Evolutionary conservation across 1,284 basidiomycete genomes (phyloP), one percentile per base, ranked within the genome.

Genomic region (Exobasidium cylindrosporum): DNA sequence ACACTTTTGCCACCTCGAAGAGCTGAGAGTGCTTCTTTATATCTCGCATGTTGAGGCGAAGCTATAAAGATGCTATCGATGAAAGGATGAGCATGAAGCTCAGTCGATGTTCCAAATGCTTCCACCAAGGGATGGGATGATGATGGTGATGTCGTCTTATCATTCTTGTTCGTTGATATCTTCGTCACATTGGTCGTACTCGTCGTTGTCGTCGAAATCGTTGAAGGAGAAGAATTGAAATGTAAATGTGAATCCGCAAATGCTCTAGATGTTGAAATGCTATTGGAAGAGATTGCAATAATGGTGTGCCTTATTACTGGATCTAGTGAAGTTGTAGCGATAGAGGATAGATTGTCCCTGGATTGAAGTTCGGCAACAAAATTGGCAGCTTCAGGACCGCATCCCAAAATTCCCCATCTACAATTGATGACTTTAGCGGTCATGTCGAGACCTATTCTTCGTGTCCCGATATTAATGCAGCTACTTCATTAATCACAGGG

Each of bases 401-500:
- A 56, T 2, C 46, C 58, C n/a, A 60, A n/a, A 3, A 60, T 35
- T 17, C 58, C 58, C 58, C 58, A 60, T 60, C 50, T 49, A 29
- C 58, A 50, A 4, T 4, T 28, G 13, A 50, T 40, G 17, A 40
- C 17, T 40, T 40, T 40, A 17, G 7, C 17, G 17, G 10, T 40
- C 35, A 40, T 40, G 35, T 40, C 35, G 17, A 40, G 35, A 7
- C 35, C 35, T 40, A 40, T 40, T 40, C 35, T 40, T 40, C n/a
- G 35, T 17, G 10, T 40, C 35, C 17, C 7, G 35, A n/a, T n/a
- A n/a, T n/a, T n/a, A n/a, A n/a, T n/a, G n/a, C n/a, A n/a, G n/a
- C n/a, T n/a, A n/a, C n/a, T n/a, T n/a, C n/a, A n/a, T n/a, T n/a
- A n/a, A n/a, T n/a, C n/a, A n/a, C n/a, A n/a, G n/a, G n/a, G n/a